A percentile compares a stretch with the other conserved stretches of the same genome.
These are phyloP conservation scores for Globisporangium radiosum DNA, from an alignment of 352 stramenopile genomes.

Conservation along the genomic window DNA sequence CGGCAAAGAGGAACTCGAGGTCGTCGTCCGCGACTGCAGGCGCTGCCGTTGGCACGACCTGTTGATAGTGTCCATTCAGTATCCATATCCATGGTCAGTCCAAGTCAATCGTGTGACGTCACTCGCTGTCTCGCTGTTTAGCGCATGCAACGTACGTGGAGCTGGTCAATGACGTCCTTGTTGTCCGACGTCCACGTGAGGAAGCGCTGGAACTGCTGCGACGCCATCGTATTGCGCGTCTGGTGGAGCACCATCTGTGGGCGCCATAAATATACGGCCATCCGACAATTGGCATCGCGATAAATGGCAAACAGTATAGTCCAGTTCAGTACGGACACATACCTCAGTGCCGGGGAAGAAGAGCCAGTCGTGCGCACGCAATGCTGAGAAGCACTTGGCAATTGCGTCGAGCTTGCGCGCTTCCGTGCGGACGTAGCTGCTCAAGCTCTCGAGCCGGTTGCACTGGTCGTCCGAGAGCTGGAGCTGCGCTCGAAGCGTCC, in stretches of 20 bases:
- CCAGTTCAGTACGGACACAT: background rate
- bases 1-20: slow-evolving; percentile 72
- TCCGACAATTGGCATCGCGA: no score
- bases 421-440: slow-evolving; percentile 48
- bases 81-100: no score
- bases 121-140: no score
- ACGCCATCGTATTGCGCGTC: slow-evolving; percentile 69
- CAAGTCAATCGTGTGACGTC: no score
- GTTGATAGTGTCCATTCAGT: background rate
- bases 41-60: slow-evolving; percentile 43
- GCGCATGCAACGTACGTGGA: slow-evolving; percentile 35
- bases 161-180: slow-evolving; percentile 53
- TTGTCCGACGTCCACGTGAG: slow-evolving; percentile 78
- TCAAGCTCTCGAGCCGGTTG: slow-evolving; percentile 41
- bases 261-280: no score
- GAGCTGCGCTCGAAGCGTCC: slow-evolving; percentile 42
- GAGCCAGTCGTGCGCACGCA: slow-evolving; percentile 81
- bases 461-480: slow-evolving; percentile 69
- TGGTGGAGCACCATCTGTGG: slow-evolving; percentile 63
- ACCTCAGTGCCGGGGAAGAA: slow-evolving; percentile 83
- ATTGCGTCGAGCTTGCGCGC: slow-evolving; percentile 72
- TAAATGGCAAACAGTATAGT: background rate
- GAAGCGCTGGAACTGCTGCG: slow-evolving; percentile 80
- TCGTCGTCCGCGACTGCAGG: slow-evolving; percentile 33
- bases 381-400: slow-evolving; percentile 79